Evolutionary conservation across 2,329 filamentous ascomycete species (phyloP).

Genomic region (Pochonia chlamydosporia): DNA sequence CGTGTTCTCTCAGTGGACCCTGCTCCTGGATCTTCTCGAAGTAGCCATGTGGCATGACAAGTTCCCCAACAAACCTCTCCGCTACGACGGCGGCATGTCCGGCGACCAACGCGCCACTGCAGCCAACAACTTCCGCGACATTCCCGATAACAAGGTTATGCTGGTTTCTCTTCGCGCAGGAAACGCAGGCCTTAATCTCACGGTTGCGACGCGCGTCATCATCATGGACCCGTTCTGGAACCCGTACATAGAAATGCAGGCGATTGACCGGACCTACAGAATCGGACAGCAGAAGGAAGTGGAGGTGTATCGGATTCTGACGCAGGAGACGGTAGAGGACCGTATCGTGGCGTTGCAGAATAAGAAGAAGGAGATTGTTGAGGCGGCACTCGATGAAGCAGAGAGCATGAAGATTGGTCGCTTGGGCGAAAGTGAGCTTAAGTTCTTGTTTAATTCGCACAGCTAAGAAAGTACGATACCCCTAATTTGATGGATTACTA

Average conservation of each 20-base stretch:
- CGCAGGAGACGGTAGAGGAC: slow-evolving; percentile 78
- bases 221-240: slow-evolving; percentile 95
- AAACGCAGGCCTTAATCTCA: slow-evolving; percentile 79
- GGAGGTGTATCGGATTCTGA: slow-evolving; percentile 72
- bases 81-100: slow-evolving; percentile 79
- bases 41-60: slow-evolving; percentile 62
- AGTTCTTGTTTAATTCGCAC: slow-evolving; percentile 55
- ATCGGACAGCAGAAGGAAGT: slow-evolving; percentile 75
- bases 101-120: slow-evolving; percentile 62
- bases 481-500: too few species aligned
- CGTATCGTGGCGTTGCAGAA: slow-evolving; percentile 76
- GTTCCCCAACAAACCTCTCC: slow-evolving; percentile 54
- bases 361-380: slow-evolving; percentile 70
- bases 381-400: slow-evolving; percentile 72
- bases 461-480: neutral
- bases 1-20: slow-evolving; percentile 75
- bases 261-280: slow-evolving; percentile 82
- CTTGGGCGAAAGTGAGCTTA: slow-evolving; percentile 60
- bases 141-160: slow-evolving; percentile 64
- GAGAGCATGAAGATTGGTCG: slow-evolving; percentile 61
- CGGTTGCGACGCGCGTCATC: slow-evolving; percentile 76
- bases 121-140: slow-evolving; percentile 58
- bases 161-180: slow-evolving; percentile 79
- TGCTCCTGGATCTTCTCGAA: slow-evolving; percentile 67
- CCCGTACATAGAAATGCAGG: slow-evolving; percentile 87